Evolutionary conservation across 208 protist species (phyloP).

Genomic region (Novymonas esmeraldas): DNA sequence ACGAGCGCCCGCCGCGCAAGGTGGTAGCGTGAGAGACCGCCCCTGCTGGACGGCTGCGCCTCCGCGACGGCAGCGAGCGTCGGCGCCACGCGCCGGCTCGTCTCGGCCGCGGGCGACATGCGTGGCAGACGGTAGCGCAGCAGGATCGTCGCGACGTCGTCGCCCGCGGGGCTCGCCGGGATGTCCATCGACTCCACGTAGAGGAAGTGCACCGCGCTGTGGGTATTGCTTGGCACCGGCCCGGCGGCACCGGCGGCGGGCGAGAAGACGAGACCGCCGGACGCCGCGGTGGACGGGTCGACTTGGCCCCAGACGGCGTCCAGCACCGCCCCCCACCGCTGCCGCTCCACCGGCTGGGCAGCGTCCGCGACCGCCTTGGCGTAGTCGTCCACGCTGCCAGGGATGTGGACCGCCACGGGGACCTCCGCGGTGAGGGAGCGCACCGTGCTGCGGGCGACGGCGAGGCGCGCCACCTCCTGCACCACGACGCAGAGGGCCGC

Average conservation of each 20-base stretch:
- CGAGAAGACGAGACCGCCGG: conserved; percentile 51
- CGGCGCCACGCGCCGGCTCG: conserved; percentile 26
- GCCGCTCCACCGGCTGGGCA: conserved; percentile 39
- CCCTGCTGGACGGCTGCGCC: conserved; percentile 18
- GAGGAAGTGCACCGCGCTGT: conserved; percentile 39
- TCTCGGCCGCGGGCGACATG: conserved; percentile 24
- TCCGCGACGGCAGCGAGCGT: conserved; percentile 14
- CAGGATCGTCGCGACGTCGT: conserved; percentile 2
- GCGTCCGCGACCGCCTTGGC: conserved; percentile 29
- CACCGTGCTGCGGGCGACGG: conserved; percentile 6
- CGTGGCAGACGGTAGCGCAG: conserved; percentile 32
- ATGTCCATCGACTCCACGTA: conserved; percentile 40
- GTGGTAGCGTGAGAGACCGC: conserved; percentile 34
- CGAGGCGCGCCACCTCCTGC: conserved; percentile 31
- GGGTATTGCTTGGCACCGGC: conserved; percentile 3
- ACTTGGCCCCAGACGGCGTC: conserved; percentile 81
- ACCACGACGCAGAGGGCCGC: conserved; percentile 37
- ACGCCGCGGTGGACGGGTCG: conserved; percentile 48
- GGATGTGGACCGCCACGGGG: conserved; percentile 32
- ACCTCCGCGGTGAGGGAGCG: conserved; percentile 28
- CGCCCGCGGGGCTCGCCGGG: conserved; percentile 14
- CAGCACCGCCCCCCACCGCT: conserved; percentile 59
- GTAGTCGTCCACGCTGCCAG: conserved; percentile 30
- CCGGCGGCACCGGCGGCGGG: conserved; percentile 11
- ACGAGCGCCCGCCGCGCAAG: conserved; percentile 45